Evolutionary conservation across 2,329 filamentous ascomycete genomes (phyloP), one percentile per base, ranked within the genome.

Genomic region (Penicillium capsulatum): DNA sequence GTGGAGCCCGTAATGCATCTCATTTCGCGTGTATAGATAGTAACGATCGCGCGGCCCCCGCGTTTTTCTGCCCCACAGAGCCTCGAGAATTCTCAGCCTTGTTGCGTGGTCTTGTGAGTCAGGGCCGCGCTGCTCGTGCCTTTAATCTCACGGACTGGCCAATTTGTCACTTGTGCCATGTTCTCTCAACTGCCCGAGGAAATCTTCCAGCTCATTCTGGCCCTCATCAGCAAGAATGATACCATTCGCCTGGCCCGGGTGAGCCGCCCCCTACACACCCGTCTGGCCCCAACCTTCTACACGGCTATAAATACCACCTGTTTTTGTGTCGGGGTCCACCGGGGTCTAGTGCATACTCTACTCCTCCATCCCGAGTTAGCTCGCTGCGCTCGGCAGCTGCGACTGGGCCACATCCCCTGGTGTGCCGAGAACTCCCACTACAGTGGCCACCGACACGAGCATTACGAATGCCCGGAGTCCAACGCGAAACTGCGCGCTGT

Each of bases 281-380:
- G 22, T 11, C 7, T 24, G 7, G 8, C 11, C 28, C 17, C 13
- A 16, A 8, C 17, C 13, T 19, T 37, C 3, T 37, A 37, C 19
- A 11, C 10, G 8, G 31, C 27, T n/a, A 37, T 37, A 17, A 17
- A 37, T 1, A 37, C 27, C 15, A 26, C 26, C 8, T 37, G 35
- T 24, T 37, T n/a, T 9, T 37, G 35, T 19, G 27, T 20, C 14
- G 17, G 13, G 8, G 4, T 24, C 1, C 27, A 31, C 27, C 22
- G 24, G 17, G 17, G 15, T n/a, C 27, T 37, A 5, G 35, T 31
- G 2, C 16, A 31, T 29, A 37, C 35, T 22, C 13, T 37, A 4
- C 35, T 37, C 2, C 35, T 16, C 17, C 13, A 37, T 29, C 35
- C 35, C 9, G 27, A 31, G 15, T 28, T 30, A 7, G 26, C 26